Percentiles rank a stretch among this genome's conserved stretches.
phyloP scores from a whole-genome alignment of 2,329 filamentous ascomycete genomes.

The Microcera coccophila region DNA sequence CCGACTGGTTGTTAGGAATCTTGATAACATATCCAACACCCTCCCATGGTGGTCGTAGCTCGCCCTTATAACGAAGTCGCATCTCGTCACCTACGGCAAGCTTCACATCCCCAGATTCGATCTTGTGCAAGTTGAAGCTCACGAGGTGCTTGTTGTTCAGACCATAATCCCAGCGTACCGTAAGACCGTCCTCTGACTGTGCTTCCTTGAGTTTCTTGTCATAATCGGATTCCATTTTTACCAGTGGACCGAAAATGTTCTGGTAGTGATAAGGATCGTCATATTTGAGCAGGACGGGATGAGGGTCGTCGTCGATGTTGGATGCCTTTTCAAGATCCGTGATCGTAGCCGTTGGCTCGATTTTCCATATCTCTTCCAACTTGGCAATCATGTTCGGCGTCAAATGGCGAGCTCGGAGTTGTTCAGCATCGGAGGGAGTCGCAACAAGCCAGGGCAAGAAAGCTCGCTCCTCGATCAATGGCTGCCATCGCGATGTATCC shows the following conservation, averaged over 20 bases:
- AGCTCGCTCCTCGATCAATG: constrained; percentile 91
- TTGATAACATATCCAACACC: constrained; percentile 99
- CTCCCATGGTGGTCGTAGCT: constrained; percentile 89
- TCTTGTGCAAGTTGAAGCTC: constrained; percentile 92
- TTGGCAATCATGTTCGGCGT: constrained; percentile 94
- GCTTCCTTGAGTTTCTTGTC: constrained; percentile 98
- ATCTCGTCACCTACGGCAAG: constrained; percentile 97
- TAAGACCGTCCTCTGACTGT: constrained; percentile 91
- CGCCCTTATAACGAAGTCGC: constrained; percentile 93
- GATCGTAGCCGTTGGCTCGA: constrained; percentile 83
- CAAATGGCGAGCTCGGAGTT: constrained; percentile 88
- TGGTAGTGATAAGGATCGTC: constrained; percentile 98
- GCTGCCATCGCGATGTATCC: constrained; percentile 97
- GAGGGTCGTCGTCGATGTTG: constrained; percentile 90
- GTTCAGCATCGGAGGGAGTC: constrained; percentile 86
- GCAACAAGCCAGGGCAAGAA: constrained; percentile 93
- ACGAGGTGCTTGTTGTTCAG: constrained; percentile 97
- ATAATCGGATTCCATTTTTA: constrained; percentile 99
- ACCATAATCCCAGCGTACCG: constrained; percentile 91
- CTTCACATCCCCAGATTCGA: constrained; percentile 96
- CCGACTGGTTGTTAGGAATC: constrained; percentile 98
- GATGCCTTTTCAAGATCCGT: constrained; percentile 87
- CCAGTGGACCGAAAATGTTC: constrained; percentile 94
- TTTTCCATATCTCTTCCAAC: constrained; percentile 97
- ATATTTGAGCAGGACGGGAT: constrained; percentile 87